A percentile compares a stretch with the other conserved stretches of the same genome.
phyloP scores from a whole-genome alignment of 2,329 filamentous ascomycete species.

The Colletotrichum melonis region DNA sequence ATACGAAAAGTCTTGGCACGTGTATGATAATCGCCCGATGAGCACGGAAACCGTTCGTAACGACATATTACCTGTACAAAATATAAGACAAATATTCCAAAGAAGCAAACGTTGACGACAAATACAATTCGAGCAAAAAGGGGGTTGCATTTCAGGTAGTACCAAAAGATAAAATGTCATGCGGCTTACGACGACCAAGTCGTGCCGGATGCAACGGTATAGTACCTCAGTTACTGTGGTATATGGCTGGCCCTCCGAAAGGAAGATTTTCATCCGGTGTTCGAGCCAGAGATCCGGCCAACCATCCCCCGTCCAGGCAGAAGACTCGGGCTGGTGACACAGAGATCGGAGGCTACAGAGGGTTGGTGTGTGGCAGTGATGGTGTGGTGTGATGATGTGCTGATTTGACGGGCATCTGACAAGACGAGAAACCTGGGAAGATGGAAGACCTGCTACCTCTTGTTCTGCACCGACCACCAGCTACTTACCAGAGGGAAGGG shows the following conservation, averaged over 20 bases:
- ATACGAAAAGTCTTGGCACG: slow-evolving; percentile 20
- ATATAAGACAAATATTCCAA: neutral
- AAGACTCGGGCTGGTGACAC: neutral
- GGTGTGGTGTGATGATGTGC: neutral
- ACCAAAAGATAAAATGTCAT: neutral
- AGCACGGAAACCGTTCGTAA: neutral
- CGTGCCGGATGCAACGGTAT: neutral
- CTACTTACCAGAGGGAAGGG: neutral
- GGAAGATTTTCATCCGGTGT: slow-evolving; percentile 19
- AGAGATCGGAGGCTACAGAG: neutral
- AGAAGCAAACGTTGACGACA: neutral
- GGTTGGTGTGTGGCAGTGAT: neutral
- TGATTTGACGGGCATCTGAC: neutral
- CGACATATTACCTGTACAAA: neutral
- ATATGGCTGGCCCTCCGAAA: neutral
- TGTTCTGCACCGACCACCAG: no score
- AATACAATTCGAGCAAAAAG: neutral
- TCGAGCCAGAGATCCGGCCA: neutral
- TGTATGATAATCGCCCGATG: slow-evolving; percentile 15
- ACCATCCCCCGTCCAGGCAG: neutral
- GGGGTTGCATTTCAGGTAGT: neutral
- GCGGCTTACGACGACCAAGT: neutral
- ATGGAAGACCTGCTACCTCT: neutral
- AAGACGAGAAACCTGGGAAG: neutral
- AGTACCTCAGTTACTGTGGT: neutral